A percentile compares a stretch with the other conserved stretches of the same genome.
These are phyloP conservation scores for Pseudoneurospora amorphoporcata DNA, from an alignment of 495 filamentous ascomycete species.

Conservation along the genomic window DNA sequence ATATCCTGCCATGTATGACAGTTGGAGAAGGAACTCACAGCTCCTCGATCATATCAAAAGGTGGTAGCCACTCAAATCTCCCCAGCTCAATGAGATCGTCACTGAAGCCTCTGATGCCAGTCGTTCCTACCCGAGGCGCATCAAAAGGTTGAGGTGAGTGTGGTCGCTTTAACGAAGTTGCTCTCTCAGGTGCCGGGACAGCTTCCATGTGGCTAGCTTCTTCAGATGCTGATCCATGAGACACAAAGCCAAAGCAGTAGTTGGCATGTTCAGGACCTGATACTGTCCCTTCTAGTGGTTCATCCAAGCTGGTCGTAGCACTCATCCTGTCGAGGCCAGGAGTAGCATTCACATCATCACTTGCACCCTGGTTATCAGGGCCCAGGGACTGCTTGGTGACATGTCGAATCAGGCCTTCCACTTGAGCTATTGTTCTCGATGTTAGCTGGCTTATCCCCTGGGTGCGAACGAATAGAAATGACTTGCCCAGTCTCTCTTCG, in stretches of 20 bases:
- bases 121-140: not conserved
- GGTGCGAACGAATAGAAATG: not conserved
- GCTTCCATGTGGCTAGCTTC: not conserved
- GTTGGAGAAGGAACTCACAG: conserved; percentile 23
- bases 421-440: conserved; percentile 27
- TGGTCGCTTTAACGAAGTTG: not conserved
- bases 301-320: not conserved
- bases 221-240: not conserved
- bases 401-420: conserved; percentile 34
- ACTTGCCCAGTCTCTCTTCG: conserved; percentile 65
- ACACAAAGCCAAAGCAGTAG: not conserved
- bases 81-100: conserved; percentile 29
- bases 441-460: not conserved
- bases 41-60: conserved; percentile 37
- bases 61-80: conserved; percentile 33
- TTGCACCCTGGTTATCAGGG: not conserved
- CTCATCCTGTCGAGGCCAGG: not conserved
- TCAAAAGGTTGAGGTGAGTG: conserved; percentile 1
- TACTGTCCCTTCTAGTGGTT: not conserved
- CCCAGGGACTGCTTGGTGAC: conserved; percentile 11
- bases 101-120: not conserved
- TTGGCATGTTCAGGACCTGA: not conserved
- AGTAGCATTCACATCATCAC: not conserved
- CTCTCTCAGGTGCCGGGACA: not conserved
- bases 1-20: not conserved